Base-by-base conservation (phyloP, 495 filamentous ascomycete genomes). In the Neurospora discreta region DNA sequence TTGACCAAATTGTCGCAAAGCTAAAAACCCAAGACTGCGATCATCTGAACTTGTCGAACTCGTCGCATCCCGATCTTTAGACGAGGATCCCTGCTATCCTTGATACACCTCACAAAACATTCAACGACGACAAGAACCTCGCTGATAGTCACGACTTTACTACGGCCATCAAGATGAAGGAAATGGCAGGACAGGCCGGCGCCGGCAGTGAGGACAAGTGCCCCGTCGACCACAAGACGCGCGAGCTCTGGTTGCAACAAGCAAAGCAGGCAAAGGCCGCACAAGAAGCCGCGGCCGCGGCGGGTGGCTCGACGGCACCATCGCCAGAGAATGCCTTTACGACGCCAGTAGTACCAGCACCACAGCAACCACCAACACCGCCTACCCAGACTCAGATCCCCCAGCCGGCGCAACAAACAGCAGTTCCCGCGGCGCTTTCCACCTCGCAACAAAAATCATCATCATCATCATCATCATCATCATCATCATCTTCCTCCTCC, bases 161-260 rank as follows among this genome's bases (percentile, higher is more conserved):
- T 13, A 26, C 44, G 20, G 42, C 68, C 7, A 70, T 65, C 71
- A 69, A 60, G 68, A 71, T 68, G 73, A 69, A 60, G 58, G 72
- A 71, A 20, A 38, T 16, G 30, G 71, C 69, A 18, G 70, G 52
- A 60, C 52, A 71, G 5, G 39, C 71, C n/a, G 42, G 20, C 8
- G 74, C 69, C 23, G 76, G 40, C 23, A 77, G 65, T 11, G 78
- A 82, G 39, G 81, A 81, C 69, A 83, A 85, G 73, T 98, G 95
- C 76, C 95, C 95, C 3, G 92, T 98, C 73, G 93, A 97, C 81
- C 91, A 92, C 77, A 91, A 91, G 77, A 91, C 94, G 36, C 90
- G 95, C 73, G 89, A 91, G 74, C 85, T 90, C 72, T 99, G 94
- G 94, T 84, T 98, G 38, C 81, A 79, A 39, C 80, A 84, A 72